Evolutionary conservation across 192 early-diverging fungal genomes (phyloP), one percentile per base, ranked within the genome.

Genomic region (Chytriomyces confervae): DNA sequence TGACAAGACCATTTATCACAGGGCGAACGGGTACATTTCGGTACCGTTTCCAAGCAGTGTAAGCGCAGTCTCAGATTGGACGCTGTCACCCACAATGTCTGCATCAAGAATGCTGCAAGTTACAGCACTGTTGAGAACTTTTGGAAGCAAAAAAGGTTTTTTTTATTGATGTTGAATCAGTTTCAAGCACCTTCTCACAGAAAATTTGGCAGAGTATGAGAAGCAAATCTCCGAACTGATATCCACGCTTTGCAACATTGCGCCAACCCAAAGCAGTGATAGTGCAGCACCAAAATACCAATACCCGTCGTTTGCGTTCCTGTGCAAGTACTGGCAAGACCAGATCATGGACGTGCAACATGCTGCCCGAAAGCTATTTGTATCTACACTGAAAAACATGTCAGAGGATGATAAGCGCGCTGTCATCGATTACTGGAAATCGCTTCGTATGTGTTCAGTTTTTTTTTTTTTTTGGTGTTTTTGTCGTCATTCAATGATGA

Each of bases 251-350:
- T 79, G 86, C 61, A 91, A 91, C 77, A 86, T 86, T 16, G 76
- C 75, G 8, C 61, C 82, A 6, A 69, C 92, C 10, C 87, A 88
- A 10, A 77, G 83, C 11, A 64, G 77, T 60, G 79, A 90, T 60
- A 91, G 90, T 0, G 5, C 63, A 29, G 62, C 24, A 23, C 69
- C 64, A 27, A 29, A 81, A 6, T 94, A 83, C 75, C 81, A 84
- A 45, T 79, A 80, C 10, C 90, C 94, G 1, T 93, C 92, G 0
- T 82, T 96, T 29, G 87, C 93, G 9, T 90, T 86, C 66, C 79
- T 95, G 10, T 87, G 89, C 45, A 94, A 92, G 80, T 94, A 92
- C 66, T 96, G 94, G 91, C 93, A 95, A 77, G 94, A 96, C 83
- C 84, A 92, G 13, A 84, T 89, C 73, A 84, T 73, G 16, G 93